A percentile compares a stretch with the other conserved stretches of the same genome.
phyloP scores from a whole-genome alignment of 2,329 filamentous ascomycete species.

The Phyllosticta paracitricarpa region DNA sequence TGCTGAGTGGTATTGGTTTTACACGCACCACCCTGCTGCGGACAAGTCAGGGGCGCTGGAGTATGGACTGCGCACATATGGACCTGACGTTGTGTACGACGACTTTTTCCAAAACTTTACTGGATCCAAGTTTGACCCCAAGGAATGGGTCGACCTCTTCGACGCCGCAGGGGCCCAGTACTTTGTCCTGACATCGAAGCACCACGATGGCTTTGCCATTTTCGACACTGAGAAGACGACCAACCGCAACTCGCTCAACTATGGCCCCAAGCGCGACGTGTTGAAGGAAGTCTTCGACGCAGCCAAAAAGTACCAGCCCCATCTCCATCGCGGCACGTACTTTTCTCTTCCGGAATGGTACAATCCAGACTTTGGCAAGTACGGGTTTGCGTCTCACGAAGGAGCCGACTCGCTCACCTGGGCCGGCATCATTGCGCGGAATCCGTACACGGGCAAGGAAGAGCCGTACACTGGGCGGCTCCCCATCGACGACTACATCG shows the following conservation, averaged over 20 bases:
- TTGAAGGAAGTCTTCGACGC: constrained; percentile 36
- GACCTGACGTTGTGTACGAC: constrained; percentile 44
- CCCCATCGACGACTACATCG: constrained; percentile 31
- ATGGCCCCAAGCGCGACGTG: constrained; percentile 32
- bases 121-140: constrained; percentile 39
- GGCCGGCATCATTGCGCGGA: constrained; percentile 34
- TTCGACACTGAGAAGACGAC: constrained; percentile 35
- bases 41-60: constrained; percentile 37
- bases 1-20: constrained; percentile 35
- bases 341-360: constrained; percentile 40
- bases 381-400: constrained; percentile 25
- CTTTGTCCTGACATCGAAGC: constrained; percentile 36
- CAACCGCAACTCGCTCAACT: constrained; percentile 31
- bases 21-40: constrained; percentile 33
- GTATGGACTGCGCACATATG: constrained; percentile 42
- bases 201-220: constrained; percentile 39
- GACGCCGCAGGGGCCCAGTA: constrained; percentile 42
- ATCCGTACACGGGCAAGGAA: constrained; percentile 34
- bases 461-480: constrained; percentile 37
- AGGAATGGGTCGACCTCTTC: constrained; percentile 45
- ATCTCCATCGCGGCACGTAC: constrained; percentile 35
- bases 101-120: constrained; percentile 48
- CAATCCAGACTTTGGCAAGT: constrained; percentile 31
- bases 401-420: constrained; percentile 23
- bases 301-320: constrained; percentile 32